These are phyloP conservation scores for Ganoderma lingzhi DNA, from an alignment of 1,284 basidiomycete genomes.

Conservation along the genomic window DNA sequence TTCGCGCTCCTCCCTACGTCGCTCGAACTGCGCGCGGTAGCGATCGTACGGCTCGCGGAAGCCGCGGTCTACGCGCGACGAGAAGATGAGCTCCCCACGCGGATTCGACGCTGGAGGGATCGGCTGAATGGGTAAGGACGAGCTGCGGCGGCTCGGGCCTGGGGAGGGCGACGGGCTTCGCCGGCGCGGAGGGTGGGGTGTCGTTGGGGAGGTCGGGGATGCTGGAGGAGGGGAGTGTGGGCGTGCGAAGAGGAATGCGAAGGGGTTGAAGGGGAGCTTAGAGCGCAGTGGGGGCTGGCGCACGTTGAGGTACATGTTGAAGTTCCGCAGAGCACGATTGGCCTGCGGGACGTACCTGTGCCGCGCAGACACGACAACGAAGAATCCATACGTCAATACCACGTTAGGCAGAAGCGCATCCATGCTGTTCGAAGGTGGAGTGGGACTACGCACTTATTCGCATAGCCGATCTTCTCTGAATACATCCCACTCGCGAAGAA, in stretches of 20 bases:
- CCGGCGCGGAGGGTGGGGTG: constrained; percentile 42
- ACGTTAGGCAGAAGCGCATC: not conserved
- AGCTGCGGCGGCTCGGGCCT: constrained; percentile 46
- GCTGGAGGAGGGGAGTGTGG: constrained; percentile 41
- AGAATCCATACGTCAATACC: not conserved
- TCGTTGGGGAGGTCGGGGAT: constrained; percentile 39
- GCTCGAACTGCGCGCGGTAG: constrained; percentile 92
- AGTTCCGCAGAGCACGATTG: constrained; percentile 88
- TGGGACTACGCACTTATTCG: constrained; percentile 71
- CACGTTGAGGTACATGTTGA: constrained; percentile 98
- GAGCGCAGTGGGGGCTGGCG: constrained; percentile 75
- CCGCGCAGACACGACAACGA: not conserved
- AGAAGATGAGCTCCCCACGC: constrained; percentile 96
- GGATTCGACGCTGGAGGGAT: constrained; percentile 93
- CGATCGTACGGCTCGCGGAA: constrained; percentile 95
- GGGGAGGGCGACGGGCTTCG: constrained; percentile 49
- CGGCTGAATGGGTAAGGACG: constrained; percentile 68
- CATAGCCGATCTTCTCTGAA: constrained; percentile 94
- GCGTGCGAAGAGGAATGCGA: constrained; percentile 71
- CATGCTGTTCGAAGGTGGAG: not conserved
- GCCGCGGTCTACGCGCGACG: constrained; percentile 80
- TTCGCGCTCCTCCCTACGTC: constrained; percentile 74
- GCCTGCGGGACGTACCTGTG: constrained; percentile 95
- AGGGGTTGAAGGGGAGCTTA: constrained; percentile 69
- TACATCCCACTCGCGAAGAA: constrained; percentile 99